Base-by-base conservation (phyloP, 1,284 basidiomycete genomes). In the Meira miltonrushii region DNA sequence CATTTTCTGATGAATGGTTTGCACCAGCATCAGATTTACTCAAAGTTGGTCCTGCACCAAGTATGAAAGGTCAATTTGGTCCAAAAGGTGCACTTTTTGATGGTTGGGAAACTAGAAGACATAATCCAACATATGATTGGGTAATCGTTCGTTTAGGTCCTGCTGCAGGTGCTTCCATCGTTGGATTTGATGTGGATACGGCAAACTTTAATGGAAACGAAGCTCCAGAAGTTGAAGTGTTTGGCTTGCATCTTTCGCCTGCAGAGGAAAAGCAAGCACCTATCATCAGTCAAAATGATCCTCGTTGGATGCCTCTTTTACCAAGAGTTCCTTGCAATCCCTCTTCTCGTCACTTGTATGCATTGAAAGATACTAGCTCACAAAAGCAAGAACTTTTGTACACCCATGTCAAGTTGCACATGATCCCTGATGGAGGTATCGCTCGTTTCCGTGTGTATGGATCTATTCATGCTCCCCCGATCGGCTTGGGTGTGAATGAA, bases 141-240 rank as follows among this genome's bases (percentile, higher is more conserved):
- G 92, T 74, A 58, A 92, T 96, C 75, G 85, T 98, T 73, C 86
- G 87, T 71, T 84, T 98, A 2, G 94, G 92, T 1, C 87, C 89
- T 0, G 82, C 75, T 0, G 71, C 85, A 6, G 90, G 90, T 0
- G 83, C 82, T 4, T 81, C 55, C 2, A 65, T 97, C 54, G 77
- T 81, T n/a, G 92, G 92, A 1, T 91, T 95, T 76, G 94, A 97
- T 78, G 84, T 98, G 40, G 95, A 98, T 78, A 98, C 94, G 0
- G 83, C 88, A n/a, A 87, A 93, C 78, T 98, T 98, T 81, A 90
- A 87, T 67, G 94, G 94, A 6, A 98, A 98, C 75, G 95, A 98
- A 80, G 74, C 71, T 2, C 73, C 74, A 55, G 65, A 64, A 12
- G 66, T 65, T 37, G 62, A 64, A 12, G 64, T 75, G n/a, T 66